Percentiles rank a stretch among this genome's conserved stretches.
These are phyloP conservation scores for Protomyces macrosporus DNA, from an alignment of 1,139 yeast genomes.

Conservation along the genomic window DNA sequence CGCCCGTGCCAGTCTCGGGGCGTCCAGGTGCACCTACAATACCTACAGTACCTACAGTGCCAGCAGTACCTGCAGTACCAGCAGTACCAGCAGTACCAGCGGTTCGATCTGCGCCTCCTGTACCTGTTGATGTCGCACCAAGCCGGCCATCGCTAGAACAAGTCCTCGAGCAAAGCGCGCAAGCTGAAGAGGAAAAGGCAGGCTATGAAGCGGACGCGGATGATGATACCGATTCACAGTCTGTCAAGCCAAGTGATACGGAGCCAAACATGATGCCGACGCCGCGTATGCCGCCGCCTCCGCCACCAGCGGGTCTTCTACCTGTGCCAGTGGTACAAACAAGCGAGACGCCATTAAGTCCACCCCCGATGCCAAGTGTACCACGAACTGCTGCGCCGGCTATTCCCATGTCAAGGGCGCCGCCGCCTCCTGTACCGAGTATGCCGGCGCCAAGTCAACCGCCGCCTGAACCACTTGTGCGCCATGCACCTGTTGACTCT, in stretches of 20 bases:
- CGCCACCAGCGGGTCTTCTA: slow-evolving; percentile 4
- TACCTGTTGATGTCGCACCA: neutral
- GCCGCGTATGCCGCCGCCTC: slow-evolving; percentile 32
- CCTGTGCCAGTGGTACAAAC: too few species aligned
- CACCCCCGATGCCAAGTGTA: too few species aligned
- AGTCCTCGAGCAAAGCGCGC: neutral
- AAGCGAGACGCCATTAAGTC: too few species aligned
- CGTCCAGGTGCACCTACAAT: slow-evolving; percentile 32
- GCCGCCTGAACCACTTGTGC: too few species aligned
- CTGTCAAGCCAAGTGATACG: neutral
- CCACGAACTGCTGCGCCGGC: too few species aligned
- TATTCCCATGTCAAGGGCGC: too few species aligned
- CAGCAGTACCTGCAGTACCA: slow-evolving; percentile 33
- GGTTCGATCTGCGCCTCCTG: slow-evolving; percentile 29
- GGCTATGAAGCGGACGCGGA: slow-evolving; percentile 28
- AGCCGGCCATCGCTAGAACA: neutral
- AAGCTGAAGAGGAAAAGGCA: slow-evolving; percentile 6
- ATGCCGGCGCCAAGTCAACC: too few species aligned
- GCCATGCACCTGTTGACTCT: too few species aligned
- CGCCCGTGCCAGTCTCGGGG: neutral
- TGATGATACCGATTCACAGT: neutral
- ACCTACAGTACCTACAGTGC: slow-evolving; percentile 33
- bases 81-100: slow-evolving; percentile 32
- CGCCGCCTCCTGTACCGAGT: too few species aligned
- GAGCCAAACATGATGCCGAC: slow-evolving; percentile 25